Conservation (phyloP, 345 rosid species). For the Xanthoceras sorbifolium region DNA sequence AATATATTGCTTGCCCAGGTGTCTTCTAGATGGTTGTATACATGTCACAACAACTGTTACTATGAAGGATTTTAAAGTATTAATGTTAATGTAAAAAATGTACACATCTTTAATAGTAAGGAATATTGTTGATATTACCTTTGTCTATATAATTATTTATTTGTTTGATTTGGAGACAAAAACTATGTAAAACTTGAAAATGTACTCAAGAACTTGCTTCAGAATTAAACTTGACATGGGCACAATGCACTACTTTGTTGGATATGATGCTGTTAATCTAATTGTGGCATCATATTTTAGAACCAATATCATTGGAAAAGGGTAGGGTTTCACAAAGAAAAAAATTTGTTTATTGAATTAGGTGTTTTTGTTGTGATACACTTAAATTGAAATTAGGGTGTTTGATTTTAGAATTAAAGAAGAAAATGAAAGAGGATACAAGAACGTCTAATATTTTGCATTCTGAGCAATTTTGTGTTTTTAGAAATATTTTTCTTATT, state of each 20-base stretch:
- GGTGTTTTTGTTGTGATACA: neutral
- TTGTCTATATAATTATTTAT: neutral
- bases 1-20: slow-evolving; percentile 18
- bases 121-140: neutral
- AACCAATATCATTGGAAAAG: neutral
- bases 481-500: neutral
- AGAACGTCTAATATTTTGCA: neutral
- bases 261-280: neutral
- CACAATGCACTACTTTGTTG: too few relatives aligned
- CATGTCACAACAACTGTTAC: neutral
- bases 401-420: neutral
- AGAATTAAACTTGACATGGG: neutral
- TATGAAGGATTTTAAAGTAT: neutral
- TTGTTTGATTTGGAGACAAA: neutral
- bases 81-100: neutral
- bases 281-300: neutral
- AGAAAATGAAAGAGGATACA: neutral
- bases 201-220: neutral
- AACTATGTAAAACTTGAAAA: neutral
- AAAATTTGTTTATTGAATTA: neutral
- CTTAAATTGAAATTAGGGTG: neutral
- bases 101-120: neutral
- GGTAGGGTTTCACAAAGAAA: neutral
- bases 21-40: neutral
- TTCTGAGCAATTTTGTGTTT: too few relatives aligned